A percentile compares a stretch with the other conserved stretches of the same genome.
Evolutionary conservation across 1,139 yeast genomes (phyloP).

Genomic region (Geotrichum europaeum): DNA sequence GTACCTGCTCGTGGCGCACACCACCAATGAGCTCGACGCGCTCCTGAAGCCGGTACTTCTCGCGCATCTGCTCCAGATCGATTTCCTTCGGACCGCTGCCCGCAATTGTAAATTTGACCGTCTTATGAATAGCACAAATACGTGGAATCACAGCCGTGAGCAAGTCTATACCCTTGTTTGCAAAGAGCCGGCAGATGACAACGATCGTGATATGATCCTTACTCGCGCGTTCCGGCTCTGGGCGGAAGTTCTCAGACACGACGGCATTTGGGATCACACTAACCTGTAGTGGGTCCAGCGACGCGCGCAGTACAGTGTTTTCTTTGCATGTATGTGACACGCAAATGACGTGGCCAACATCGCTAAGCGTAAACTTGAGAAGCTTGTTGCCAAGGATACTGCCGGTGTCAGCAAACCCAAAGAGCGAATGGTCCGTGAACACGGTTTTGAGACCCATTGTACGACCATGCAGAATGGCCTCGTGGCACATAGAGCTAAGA

Average conservation of each 20-base stretch:
- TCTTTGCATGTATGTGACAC: constrained; percentile 97
- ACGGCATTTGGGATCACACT: constrained; percentile 97
- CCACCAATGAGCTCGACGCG: constrained; percentile 82
- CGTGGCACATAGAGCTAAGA: constrained; percentile 78
- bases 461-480: constrained; percentile 81
- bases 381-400: constrained; percentile 83
- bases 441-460: constrained; percentile 91
- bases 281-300: constrained; percentile 68
- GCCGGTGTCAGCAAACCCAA: constrained; percentile 85
- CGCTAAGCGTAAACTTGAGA: constrained; percentile 75
- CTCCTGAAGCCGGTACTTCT: constrained; percentile 76
- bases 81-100: constrained; percentile 97
- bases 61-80: constrained; percentile 93
- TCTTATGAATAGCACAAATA: constrained; percentile 58
- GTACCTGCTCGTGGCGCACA: constrained; percentile 84
- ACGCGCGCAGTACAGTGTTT: constrained; percentile 84
- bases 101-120: constrained; percentile 77
- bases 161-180: constrained; percentile 95
- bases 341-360: constrained; percentile 87
- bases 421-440: constrained; percentile 91
- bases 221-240: constrained; percentile 39
- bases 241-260: constrained; percentile 72
- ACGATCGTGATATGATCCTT: constrained; percentile 62
- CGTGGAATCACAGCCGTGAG: constrained; percentile 80
- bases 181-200: constrained; percentile 83